Evolutionary conservation across 176 grass and related monocot genomes (phyloP), one percentile per base, ranked within the genome.

Genomic region (Dendrocalamus sinicus): DNA sequence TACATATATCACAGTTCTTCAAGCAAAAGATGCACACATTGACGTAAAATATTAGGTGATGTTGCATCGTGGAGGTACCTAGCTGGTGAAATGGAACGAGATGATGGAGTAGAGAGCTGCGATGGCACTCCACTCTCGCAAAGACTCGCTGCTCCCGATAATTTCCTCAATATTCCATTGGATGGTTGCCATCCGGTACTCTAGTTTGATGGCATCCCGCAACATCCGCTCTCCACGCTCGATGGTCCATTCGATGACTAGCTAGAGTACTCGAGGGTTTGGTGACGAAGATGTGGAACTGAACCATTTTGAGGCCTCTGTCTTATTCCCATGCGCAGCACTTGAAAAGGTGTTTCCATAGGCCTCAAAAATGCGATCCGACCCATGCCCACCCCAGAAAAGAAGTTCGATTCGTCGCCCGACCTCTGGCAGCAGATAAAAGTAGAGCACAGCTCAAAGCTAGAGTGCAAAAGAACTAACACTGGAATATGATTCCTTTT

Each of bases 71-170:
- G 51, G 64, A 69, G 16, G 37, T 89, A 94, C 96, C 91, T 98
- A 82, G 88, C 80, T n/a, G 96, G 93, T 39, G 96, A 99, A 52
- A 99, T 72, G n/a, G 96, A 96, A 16, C 86, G 88, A 28, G 96
- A 96, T 2, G 93, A 94, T 10, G 88, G 93, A 2, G 88, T 94
- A 45, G 93, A 96, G 44, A 89, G 54, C 16, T 92, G 96, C 48
- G 93, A 98, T 9, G 70, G 93, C 48, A 72, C 81, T 3, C 48
- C 73, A 48, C 68, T 87, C 2, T 93, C 91, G n/a, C n/a, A n/a
- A n/a, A n/a, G n/a, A n/a, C n/a, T n/a, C 45, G 48, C 17, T 87
- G 89, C 84, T 89, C 82, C 43, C 81, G 73, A 79, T 32, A 75
- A 37, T 81, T 81, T 94, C 53, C 69, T 81, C 9, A 68, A 55